Evolutionary conservation across 805 yeast species (phyloP).

Genomic region (Jamesozyma gamospora): DNA sequence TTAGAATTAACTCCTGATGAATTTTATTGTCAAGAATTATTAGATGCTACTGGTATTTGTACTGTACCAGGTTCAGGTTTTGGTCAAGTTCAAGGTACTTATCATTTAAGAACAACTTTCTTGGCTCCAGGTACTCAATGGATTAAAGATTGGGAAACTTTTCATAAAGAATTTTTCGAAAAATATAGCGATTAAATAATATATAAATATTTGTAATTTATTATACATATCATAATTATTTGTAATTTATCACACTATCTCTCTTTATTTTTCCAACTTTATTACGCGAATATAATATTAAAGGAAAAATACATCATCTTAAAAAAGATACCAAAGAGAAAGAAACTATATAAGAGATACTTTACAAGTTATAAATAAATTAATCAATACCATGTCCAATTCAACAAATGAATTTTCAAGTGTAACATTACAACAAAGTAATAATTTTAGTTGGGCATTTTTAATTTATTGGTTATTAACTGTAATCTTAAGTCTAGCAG

Average conservation of each 20-base stretch:
- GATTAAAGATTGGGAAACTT: constrained; percentile 66
- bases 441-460: constrained; percentile 57
- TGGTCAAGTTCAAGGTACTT: constrained; percentile 84
- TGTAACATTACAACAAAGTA: constrained; percentile 23
- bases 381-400: too few species aligned
- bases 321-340: too few species aligned
- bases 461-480: constrained; percentile 73
- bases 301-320: too few species aligned
- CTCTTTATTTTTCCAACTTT: too few species aligned
- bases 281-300: too few species aligned
- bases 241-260: too few species aligned
- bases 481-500: constrained; percentile 48
- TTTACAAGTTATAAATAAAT: too few species aligned
- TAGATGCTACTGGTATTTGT: constrained; percentile 88
- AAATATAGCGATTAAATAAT: constrained; percentile 34
- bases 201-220: too few species aligned
- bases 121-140: constrained; percentile 91
- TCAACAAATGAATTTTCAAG: constrained; percentile 23
- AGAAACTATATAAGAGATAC: too few species aligned
- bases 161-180: constrained; percentile 64
- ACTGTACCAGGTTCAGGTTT: constrained; percentile 97
- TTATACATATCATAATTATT: too few species aligned
- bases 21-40: constrained; percentile 73
- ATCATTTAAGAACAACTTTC: constrained; percentile 92
- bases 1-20: constrained; percentile 64